Evolutionary conservation across 2,329 filamentous ascomycete genomes (phyloP), one percentile per base, ranked within the genome.

Genomic region (Leptographium lundbergii): DNA sequence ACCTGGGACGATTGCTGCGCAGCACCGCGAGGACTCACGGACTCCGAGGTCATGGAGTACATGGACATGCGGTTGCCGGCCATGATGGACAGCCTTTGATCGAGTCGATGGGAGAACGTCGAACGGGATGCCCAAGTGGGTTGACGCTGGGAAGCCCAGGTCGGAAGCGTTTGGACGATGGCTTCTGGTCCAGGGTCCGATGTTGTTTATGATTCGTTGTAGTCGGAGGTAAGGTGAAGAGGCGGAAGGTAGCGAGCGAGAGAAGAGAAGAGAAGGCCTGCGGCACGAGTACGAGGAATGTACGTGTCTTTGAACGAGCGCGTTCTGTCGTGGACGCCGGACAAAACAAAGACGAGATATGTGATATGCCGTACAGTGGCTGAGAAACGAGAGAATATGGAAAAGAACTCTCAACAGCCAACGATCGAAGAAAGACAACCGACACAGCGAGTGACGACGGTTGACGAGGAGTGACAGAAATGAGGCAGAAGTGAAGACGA

Each of bases 1-100:
- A 96, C 86, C 70, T 95, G 91, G 53, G 86, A 76, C 11, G 88
- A 80, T 67, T 89, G 82, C 67, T 86, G 84, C 58, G 83, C 83
- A 39, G 80, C 77, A 63, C 76, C 78, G 65, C 81, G 78, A 63
- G 75, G 73, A 50, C 78, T 78, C 61, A 81, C 74, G 54, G 85
- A 83, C 63, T 87, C 82, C 65, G 83, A 86, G 65, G 76, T 77
- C 68, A 84, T 76, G 65, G 84, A 87, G 69, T 85, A 87, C 78
- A 86, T 84, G 65, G 85, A 87, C 79, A 83, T 81, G 68, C 81
- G 78, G 62, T 69, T 72, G 71, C 79, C 81, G 65, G 82, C 76
- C 82, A 86, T 85, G 69, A 60, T 73, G 70, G 61, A 61, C 62
- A 61, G 61, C 10, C 7, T 22, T 10, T 24, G 19, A 13, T 32